Evolutionary conservation across 345 rosid genomes (phyloP), one percentile per base, ranked within the genome.

Genomic region (Adansonia digitata): DNA sequence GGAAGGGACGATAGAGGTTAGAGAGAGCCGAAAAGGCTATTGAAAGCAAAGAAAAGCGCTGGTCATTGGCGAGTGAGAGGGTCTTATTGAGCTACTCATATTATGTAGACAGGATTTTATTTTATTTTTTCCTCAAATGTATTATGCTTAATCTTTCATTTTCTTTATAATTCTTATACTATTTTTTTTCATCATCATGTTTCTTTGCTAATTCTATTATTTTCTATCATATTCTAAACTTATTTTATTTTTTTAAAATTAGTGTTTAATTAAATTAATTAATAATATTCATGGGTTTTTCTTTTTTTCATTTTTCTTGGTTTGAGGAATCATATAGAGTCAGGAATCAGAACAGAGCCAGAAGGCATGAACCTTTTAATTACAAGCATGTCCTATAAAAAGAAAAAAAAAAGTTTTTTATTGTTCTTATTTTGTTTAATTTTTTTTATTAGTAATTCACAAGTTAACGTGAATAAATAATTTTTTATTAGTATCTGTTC

Each of bases 21-120:
- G 78, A 68, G 75, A 71, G 72, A 77, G 60, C 71, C 60, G 34
- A 57, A 79, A 77, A 67, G 82, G 81, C 61, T 65, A 75, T 6
- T 57, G 76, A 56, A 40, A 48, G 15, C 72, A n/a, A 26, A 73
- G 73, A 69, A 46, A 17, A 53, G 49, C 35, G 60, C 70, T 53
- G 66, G 79, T 72, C 76, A 9, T 77, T 55, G 84, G 75, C 42
- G 83, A 74, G 48, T 11, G 78, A 69, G 56, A 64, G 77, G 59
- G 71, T 40, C 71, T 73, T 79, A 57, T 26, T 57, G 89, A 85
- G 86, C 85, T 76, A 87, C 81, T 79, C 74, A 62, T 67, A 48
- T 69, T 67, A 48, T 69, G 72, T 5, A 69, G 59, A 69, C 72
- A 48, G 42, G 3, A 20, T 26, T 24, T 26, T 68, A 26, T 68